These are phyloP conservation scores for Pythium myriotylum DNA, from an alignment of 352 stramenopile species.

Conservation along the genomic window DNA sequence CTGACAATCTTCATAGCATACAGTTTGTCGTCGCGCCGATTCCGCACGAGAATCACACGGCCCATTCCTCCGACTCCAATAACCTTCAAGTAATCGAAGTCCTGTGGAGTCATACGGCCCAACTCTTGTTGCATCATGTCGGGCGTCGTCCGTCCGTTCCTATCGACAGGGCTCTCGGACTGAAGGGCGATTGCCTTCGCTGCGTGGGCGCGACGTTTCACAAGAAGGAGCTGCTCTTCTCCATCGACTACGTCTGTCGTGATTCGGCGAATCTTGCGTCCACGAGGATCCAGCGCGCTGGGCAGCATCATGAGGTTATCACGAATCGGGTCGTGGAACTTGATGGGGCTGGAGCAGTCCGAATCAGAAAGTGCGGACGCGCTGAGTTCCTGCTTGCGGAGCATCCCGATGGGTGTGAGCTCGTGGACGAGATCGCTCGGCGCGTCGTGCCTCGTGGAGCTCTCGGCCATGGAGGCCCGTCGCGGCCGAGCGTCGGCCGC, in stretches of 20 bases:
- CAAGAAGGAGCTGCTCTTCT: constrained; percentile 57
- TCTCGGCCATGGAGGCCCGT: constrained; percentile 1
- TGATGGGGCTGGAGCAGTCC: constrained; percentile 14
- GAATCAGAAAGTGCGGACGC: constrained; percentile 11
- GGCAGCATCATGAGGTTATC: constrained; percentile 57
- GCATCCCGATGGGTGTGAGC: constrained; percentile 15
- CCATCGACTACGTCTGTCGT: constrained; percentile 49
- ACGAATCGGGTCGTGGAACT: constrained; percentile 31
- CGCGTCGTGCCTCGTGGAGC: neutral
- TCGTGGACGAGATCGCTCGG: constrained; percentile 17
- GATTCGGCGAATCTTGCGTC: constrained; percentile 55
- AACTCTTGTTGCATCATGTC: neutral
- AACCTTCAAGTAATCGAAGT: constrained; percentile 90
- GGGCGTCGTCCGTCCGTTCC: neutral
- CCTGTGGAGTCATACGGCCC: constrained; percentile 36
- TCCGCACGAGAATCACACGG: constrained; percentile 77
- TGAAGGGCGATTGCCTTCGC: constrained; percentile 88
- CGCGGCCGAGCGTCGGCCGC: constrained; percentile 6
- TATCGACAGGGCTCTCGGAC: constrained; percentile 16
- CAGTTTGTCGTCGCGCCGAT: constrained; percentile 46
- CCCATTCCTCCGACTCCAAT: constrained; percentile 89
- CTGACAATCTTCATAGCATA: constrained; percentile 86
- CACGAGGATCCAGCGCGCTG: constrained; percentile 52
- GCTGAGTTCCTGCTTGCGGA: constrained; percentile 25
- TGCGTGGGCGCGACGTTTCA: constrained; percentile 49